Percentiles rank a stretch among this genome's conserved stretches.
Conservation (phyloP, 169 alveolate genomes). For the Plasmodium cynomolgi region DNA sequence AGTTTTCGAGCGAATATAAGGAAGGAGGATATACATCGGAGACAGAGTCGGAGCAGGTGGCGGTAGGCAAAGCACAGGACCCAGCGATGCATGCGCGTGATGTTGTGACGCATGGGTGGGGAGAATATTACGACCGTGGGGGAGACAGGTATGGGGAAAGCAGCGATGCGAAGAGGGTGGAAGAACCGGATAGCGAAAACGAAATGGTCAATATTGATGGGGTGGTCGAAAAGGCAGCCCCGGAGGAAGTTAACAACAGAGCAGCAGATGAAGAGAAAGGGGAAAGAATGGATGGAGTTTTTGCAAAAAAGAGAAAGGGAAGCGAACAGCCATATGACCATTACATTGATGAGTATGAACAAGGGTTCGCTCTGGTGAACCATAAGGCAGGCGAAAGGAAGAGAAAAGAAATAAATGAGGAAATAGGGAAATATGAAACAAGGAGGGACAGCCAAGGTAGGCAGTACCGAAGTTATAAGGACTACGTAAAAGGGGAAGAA, state of each 20-base stretch:
- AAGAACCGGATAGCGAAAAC: background rate
- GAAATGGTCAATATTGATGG: background rate
- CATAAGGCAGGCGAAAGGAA: background rate
- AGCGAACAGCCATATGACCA: background rate
- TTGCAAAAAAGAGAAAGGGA: background rate
- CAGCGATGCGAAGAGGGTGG: background rate
- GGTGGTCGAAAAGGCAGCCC: background rate
- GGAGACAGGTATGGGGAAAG: background rate
- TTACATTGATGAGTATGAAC: background rate
- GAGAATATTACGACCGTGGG: background rate
- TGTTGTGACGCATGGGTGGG: background rate
- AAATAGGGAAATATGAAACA: background rate
- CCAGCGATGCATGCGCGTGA: background rate
- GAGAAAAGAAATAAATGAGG: background rate
- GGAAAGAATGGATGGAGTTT: background rate
- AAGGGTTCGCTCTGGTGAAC: background rate
- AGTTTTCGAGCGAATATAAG: conserved; percentile 8
- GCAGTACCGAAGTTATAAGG: background rate
- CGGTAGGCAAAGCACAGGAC: background rate
- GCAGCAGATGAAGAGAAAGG: background rate
- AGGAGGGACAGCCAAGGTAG: background rate
- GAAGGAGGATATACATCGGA: conserved; percentile 15
- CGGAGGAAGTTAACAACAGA: background rate
- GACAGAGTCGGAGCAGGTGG: background rate
- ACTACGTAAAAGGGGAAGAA: background rate